Base-by-base conservation (phyloP, 176 grass and related monocot genomes). In the Triticum urartu region DNA sequence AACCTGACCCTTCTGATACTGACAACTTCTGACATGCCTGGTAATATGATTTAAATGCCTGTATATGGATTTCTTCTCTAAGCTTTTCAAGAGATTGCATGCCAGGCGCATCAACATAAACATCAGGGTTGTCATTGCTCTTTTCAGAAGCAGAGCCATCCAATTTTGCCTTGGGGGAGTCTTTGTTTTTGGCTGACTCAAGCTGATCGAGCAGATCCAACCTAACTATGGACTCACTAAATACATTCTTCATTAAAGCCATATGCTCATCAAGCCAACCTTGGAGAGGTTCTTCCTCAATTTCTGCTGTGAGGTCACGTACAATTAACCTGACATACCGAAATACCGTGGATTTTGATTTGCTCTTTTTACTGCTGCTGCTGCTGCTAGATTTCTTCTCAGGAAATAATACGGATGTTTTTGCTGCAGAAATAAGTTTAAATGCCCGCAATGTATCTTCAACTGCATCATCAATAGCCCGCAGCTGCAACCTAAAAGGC, bases 231-330 rank as follows among this genome's bases (percentile, higher is more conserved):
- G 84, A 87, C 70, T 95, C 90, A 84, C 65, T 88, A 86, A 95
- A 87, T 81, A 95, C 86, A 75, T 79, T 88, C 84, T 94, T 98
- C 93, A 98, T 89, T 79, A 98, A 84, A 77, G 56, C 83, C 13
- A 94, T 88, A 88, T 95, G 96, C 84, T 95, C 96, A 80, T 98
- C 96, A 89, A 98, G 91, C 96, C 96, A 98, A 74, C 93, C 93
- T 84, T 98, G 96, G 6, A 98, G 80, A 45, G 96, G 96, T 86
- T 98, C 96, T 89, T 98, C 96, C 85, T 98, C 96, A 62, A 98
- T 98, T 84, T 98, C 93, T 35, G 82, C 96, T 79, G 91, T 87
- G 75, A 98, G 81, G 65, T 92, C 93, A 71, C 90, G 91, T 65
- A 95, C 71, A 11, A 98, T 86, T 71, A 98, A 61, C 83, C 96